These are phyloP conservation scores for Persicaria maculosa DNA, from an alignment of 148 eudicot species.

Conservation along the genomic window DNA sequence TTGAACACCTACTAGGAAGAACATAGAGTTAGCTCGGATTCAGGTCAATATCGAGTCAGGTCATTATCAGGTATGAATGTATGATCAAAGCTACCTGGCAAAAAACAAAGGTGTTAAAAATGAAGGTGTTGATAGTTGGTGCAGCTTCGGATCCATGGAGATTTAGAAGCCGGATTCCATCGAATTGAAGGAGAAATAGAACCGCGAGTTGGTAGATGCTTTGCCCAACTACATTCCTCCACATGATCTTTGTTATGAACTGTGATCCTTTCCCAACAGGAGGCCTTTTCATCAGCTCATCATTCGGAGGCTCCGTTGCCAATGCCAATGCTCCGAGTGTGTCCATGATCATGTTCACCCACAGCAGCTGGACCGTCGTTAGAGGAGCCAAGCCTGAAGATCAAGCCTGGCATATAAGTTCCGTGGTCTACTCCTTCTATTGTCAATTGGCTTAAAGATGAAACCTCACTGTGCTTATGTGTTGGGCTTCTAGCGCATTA, in stretches of 20 bases:
- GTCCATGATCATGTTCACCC: slow-evolving; percentile 99
- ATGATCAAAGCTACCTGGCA: slow-evolving; percentile 47
- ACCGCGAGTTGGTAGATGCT: slow-evolving; percentile 55
- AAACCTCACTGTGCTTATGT: not conserved
- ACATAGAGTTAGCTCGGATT: not conserved
- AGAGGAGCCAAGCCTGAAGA: slow-evolving; percentile 73
- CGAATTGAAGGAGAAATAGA: slow-evolving; percentile 37
- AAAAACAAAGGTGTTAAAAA: slow-evolving; percentile 82
- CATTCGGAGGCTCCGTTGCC: slow-evolving; percentile 77
- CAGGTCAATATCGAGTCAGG: not conserved
- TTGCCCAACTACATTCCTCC: slow-evolving; percentile 79
- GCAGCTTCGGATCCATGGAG: slow-evolving; percentile 45
- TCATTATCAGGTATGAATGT: not conserved
- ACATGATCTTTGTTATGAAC: slow-evolving; percentile 64
- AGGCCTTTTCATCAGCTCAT: slow-evolving; percentile 60
- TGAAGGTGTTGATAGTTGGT: slow-evolving; percentile 51
- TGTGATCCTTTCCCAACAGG: slow-evolving; percentile 54
- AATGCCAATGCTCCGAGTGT: slow-evolving; percentile 82
- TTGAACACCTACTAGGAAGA: slow-evolving; percentile 67
- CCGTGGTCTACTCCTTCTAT: no score
- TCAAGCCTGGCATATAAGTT: not conserved
- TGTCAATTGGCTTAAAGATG: no score
- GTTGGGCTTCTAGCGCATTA: not conserved
- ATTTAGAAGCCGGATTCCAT: slow-evolving; percentile 40
- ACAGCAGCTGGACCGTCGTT: slow-evolving; percentile 76